Conservation (phyloP, 2,329 filamentous ascomycete species). For the Microdochium bolleyi region DNA sequence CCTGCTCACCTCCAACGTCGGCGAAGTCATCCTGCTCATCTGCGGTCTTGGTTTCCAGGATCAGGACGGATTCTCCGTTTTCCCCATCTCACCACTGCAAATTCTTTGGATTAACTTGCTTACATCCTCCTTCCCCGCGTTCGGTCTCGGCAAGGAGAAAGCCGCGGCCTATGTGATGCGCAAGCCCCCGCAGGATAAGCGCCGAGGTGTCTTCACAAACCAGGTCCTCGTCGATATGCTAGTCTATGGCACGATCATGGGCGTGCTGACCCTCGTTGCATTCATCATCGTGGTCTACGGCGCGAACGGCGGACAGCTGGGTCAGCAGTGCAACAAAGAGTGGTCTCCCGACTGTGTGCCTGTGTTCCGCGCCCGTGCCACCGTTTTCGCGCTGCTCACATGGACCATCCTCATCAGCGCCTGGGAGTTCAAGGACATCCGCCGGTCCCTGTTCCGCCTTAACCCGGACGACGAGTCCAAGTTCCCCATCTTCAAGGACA, state of each 20-base stretch:
- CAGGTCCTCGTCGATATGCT: slow-evolving; percentile 75
- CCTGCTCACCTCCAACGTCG: slow-evolving; percentile 73
- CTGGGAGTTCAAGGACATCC: slow-evolving; percentile 71
- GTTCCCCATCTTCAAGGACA: slow-evolving; percentile 50
- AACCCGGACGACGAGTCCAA: slow-evolving; percentile 40
- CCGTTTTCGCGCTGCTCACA: slow-evolving; percentile 65
- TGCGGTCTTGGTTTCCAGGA: slow-evolving; percentile 81
- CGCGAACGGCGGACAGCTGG: slow-evolving; percentile 45
- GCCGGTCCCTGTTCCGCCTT: slow-evolving; percentile 63
- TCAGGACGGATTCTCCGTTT: slow-evolving; percentile 62
- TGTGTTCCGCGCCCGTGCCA: slow-evolving; percentile 64
- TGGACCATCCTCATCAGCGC: slow-evolving; percentile 68
- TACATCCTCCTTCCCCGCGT: slow-evolving; percentile 79
- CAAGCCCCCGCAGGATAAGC: slow-evolving; percentile 66
- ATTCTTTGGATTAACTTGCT: slow-evolving; percentile 96
- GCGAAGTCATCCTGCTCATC: slow-evolving; percentile 73
- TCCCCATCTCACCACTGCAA: slow-evolving; percentile 76
- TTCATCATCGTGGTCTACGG: slow-evolving; percentile 60
- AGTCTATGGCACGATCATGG: slow-evolving; percentile 74
- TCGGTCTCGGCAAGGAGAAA: slow-evolving; percentile 75
- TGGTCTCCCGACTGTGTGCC: slow-evolving; percentile 43
- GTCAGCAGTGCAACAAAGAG: slow-evolving; percentile 52
- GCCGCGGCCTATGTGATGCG: slow-evolving; percentile 71
- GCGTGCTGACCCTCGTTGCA: slow-evolving; percentile 54
- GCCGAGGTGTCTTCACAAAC: slow-evolving; percentile 64